These are phyloP conservation scores for Neoscytalidium dimidiatum DNA, from an alignment of 2,329 filamentous ascomycete species.

Conservation along the genomic window DNA sequence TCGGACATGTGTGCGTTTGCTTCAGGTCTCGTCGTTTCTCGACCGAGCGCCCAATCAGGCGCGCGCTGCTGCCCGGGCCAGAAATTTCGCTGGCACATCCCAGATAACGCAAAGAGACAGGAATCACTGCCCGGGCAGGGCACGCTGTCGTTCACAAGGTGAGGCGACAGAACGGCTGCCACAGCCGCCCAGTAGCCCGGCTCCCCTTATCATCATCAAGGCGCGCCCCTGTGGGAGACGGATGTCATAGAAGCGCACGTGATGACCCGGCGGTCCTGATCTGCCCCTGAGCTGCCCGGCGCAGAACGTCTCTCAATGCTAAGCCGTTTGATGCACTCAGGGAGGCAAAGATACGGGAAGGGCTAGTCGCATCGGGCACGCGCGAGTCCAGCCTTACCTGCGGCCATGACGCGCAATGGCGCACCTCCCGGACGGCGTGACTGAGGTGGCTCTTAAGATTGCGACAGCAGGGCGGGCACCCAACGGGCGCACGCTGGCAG, in stretches of 20 bases:
- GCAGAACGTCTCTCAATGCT: background rate
- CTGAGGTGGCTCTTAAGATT: background rate
- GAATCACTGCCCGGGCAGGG: background rate
- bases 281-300: slow-evolving; percentile 6
- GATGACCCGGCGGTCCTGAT: slow-evolving; percentile 9
- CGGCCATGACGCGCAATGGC: slow-evolving; percentile 1
- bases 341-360: slow-evolving; percentile 10
- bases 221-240: background rate
- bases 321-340: slow-evolving; percentile 18
- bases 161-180: background rate
- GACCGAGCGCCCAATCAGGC: slow-evolving; percentile 11
- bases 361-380: background rate
- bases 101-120: background rate
- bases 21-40: slow-evolving; percentile 4
- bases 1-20: background rate
- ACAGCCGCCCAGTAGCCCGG: background rate
- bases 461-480: slow-evolving; percentile 1
- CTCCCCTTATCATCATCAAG: background rate
- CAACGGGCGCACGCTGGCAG: background rate
- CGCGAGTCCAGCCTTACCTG: background rate
- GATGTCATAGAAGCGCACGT: slow-evolving; percentile 13
- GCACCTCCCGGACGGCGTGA: background rate
- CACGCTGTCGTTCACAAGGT: background rate
- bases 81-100: background rate
- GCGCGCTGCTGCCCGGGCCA: background rate